Conservation (phyloP, 2,329 filamentous ascomycete species). For the Fusarium floridanum region DNA sequence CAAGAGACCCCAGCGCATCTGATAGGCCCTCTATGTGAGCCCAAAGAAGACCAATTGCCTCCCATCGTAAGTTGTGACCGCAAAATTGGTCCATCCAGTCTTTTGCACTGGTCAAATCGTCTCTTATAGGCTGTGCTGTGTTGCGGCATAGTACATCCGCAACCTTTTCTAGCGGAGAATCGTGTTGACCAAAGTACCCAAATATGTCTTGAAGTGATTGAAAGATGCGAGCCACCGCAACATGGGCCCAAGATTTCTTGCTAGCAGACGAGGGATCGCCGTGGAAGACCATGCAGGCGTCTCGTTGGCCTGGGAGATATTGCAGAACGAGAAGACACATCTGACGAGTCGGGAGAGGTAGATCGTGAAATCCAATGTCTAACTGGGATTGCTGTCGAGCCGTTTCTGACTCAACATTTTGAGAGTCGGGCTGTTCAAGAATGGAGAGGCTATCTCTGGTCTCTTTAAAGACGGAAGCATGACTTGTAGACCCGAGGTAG, state of each 20-base stretch:
- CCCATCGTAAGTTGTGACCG: constrained; percentile 58
- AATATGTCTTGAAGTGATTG: constrained; percentile 51
- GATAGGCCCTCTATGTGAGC: constrained; percentile 33
- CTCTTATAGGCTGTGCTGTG: constrained; percentile 52
- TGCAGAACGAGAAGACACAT: constrained; percentile 34
- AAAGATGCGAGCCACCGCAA: constrained; percentile 49
- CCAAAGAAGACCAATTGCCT: constrained; percentile 57
- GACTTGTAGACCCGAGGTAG: constrained; percentile 61
- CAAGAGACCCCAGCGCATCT: constrained; percentile 27
- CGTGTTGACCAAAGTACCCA: constrained; percentile 42
- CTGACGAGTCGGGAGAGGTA: constrained; percentile 38
- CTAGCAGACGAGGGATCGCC: constrained; percentile 16
- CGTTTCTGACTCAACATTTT: not conserved
- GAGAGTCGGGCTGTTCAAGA: constrained; percentile 36
- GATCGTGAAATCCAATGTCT: constrained; percentile 23
- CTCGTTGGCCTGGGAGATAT: constrained; percentile 25
- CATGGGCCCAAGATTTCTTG: constrained; percentile 50
- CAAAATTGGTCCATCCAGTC: constrained; percentile 57
- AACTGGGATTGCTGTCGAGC: not conserved
- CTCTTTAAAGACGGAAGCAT: constrained; percentile 56
- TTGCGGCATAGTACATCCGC: constrained; percentile 55
- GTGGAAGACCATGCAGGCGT: constrained; percentile 28
- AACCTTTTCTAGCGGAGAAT: constrained; percentile 52
- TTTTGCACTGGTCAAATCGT: constrained; percentile 50
- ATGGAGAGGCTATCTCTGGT: constrained; percentile 55